Evolutionary conservation across 2,329 filamentous ascomycete genomes (phyloP).

Genomic region (Arthrobotrys musiformis): DNA sequence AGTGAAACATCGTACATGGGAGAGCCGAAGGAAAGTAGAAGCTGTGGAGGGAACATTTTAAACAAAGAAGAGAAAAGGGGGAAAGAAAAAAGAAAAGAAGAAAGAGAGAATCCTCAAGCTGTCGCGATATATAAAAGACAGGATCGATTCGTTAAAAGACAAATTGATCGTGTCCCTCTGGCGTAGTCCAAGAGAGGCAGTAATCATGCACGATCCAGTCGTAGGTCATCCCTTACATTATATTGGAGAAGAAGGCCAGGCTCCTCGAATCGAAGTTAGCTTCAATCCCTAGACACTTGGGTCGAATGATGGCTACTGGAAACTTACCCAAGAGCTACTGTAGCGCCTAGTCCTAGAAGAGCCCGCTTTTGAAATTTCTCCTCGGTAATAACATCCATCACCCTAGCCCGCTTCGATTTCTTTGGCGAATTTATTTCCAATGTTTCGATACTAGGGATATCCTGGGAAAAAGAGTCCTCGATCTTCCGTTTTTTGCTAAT

Average conservation of each 20-base stretch:
- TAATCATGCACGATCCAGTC: conserved; percentile 6
- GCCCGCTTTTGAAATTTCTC: conserved; percentile 87
- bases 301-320: not conserved
- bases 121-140: not conserved
- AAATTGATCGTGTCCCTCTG: not conserved
- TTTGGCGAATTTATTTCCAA: conserved; percentile 70
- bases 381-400: conserved; percentile 80
- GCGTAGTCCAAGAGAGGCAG: not conserved
- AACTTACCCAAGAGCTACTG: conserved; percentile 88
- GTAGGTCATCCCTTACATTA: conserved; percentile 26
- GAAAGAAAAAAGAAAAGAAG: not conserved
- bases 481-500: conserved; percentile 46
- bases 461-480: conserved; percentile 62
- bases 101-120: not conserved
- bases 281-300: not conserved
- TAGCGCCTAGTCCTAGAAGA: conserved; percentile 84
- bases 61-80: not conserved
- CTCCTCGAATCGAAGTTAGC: conserved; percentile 17
- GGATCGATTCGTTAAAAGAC: not conserved
- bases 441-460: conserved; percentile 62
- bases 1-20: conserved; percentile 18
- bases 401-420: conserved; percentile 76
- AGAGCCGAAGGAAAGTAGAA: not conserved
- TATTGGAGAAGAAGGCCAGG: conserved; percentile 45
- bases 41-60: not conserved